Conservation (phyloP, 345 rosid genomes). For the Corchorus capsularis region DNA sequence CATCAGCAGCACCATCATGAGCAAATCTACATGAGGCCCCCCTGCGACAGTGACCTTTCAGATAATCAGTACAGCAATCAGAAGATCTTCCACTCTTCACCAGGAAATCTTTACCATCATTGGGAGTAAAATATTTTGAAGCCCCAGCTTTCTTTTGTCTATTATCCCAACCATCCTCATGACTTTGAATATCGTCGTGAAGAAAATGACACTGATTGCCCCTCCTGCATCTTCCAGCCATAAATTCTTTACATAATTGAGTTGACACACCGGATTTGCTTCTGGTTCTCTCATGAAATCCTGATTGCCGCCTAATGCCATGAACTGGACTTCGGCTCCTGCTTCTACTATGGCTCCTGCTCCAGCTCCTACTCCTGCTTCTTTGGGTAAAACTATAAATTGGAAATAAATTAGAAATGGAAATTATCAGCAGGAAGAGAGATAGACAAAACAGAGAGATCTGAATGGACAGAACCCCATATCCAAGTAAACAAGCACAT, state of each 20-base stretch:
- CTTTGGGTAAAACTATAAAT: conserved; percentile 13
- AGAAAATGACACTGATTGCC: conserved; percentile 59
- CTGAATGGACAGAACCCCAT: background rate
- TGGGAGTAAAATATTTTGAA: conserved; percentile 42
- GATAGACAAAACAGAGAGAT: background rate
- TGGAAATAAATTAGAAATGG: background rate
- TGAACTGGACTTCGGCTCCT: conserved; percentile 76
- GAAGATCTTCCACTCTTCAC: conserved; percentile 38
- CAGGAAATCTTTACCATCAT: conserved; percentile 46
- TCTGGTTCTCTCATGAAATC: conserved; percentile 54
- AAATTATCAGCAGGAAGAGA: background rate
- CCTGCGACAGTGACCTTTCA: conserved; percentile 45
- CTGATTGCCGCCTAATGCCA: conserved; percentile 59
- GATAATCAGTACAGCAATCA: conserved; percentile 37
- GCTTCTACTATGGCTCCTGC: conserved; percentile 56
- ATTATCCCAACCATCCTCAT: conserved; percentile 56
- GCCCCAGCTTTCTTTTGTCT: conserved; percentile 48
- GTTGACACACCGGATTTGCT: conserved; percentile 50
- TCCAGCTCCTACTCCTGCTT: conserved; percentile 45
- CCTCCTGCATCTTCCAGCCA: conserved; percentile 72
- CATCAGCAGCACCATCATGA: conserved; percentile 39
- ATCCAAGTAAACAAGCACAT: background rate
- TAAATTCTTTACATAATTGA: conserved; percentile 64
- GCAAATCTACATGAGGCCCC: conserved; percentile 44
- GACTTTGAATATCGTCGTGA: conserved; percentile 49